Evolutionary conservation across 345 rosid species (phyloP).

Genomic region (Eucalyptus fibrosa): DNA sequence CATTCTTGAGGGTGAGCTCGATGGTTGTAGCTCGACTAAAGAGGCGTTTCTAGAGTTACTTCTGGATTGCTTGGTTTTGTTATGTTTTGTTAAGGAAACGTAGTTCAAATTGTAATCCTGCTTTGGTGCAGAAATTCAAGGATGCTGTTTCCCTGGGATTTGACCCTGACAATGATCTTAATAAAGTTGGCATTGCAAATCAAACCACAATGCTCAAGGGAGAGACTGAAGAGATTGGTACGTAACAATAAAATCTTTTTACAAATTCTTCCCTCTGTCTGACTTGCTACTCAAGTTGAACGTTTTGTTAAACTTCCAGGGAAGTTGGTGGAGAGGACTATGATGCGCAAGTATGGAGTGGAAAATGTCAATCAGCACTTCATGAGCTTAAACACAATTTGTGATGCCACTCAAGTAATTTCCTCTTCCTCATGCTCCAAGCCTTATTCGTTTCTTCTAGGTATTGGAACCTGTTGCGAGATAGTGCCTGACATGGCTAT

Average conservation of each 20-base stretch:
- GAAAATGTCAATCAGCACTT: conserved; percentile 68
- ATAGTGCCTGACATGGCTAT: not conserved
- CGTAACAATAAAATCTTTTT: not conserved
- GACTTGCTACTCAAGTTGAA: not conserved
- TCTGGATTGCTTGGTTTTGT: not conserved
- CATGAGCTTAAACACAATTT: conserved; percentile 87
- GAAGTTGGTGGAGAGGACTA: conserved; percentile 58
- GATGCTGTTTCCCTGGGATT: conserved; percentile 65
- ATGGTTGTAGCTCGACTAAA: conserved; percentile 88
- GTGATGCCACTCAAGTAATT: conserved; percentile 82
- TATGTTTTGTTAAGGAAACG: not conserved
- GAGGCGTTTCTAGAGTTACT: conserved; percentile 76
- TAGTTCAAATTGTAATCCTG: not conserved
- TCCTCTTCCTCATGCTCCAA: not conserved
- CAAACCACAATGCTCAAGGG: conserved; percentile 98
- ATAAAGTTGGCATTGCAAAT: conserved; percentile 82
- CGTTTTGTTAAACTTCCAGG: conserved; percentile 26
- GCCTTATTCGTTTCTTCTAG: not conserved
- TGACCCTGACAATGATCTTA: conserved; percentile 77
- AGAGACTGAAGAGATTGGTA: conserved; percentile 92
- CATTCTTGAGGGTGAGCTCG: conserved; percentile 70
- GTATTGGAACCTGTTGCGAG: not conserved
- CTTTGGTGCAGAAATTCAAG: conserved; percentile 65
- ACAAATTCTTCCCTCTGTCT: not conserved
- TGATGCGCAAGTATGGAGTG: conserved; percentile 88